Evolutionary conservation across 169 alveolate species (phyloP), one percentile per base, ranked within the genome.

Genomic region (Plasmodium malariae): DNA sequence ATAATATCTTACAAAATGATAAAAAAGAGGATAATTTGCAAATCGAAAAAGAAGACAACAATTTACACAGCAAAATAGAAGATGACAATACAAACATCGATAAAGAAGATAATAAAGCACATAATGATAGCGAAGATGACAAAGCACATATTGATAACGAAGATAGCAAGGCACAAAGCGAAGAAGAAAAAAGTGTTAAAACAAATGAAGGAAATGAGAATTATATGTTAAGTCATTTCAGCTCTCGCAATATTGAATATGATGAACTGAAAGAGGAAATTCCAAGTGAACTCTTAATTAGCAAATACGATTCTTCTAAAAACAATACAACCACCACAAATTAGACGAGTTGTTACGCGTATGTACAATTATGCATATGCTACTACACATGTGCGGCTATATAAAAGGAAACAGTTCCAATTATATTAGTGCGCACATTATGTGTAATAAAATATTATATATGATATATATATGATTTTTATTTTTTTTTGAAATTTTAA

Each of bases 191-290:
- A 26, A 24, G 14, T 49, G 24, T 30, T 17, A 69, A 40, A 26
- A 19, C n/a, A 43, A 69, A 60, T 34, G 73, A 54, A 62, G 89
- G 43, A 45, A 76, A 63, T 19, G 57, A 60, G 63, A 78, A 78
- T 55, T 78, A 78, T 69, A 40, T 62, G 45, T 63, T 78, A 63
- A 78, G 63, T 45, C 89, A 78, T 43, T 78, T 78, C 40, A 78
- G 63, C 48, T 78, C 89, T 54, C 78, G 89, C 37, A 78, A 69
- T 68, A 78, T 78, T 26, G 89, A 78, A 78, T 55, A 78, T 51
- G 89, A 78, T 63, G 63, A 78, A 57, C 59, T 78, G 48, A 51
- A 78, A 63, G 89, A 78, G 43, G 89, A 78, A 78, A 45, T 78
- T 3, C 89, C 89, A 12, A 62, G 34, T 12, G 89, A 78, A 65